phyloP scores from a whole-genome alignment of 2,329 filamentous ascomycete genomes.

The Diaporthe sp. region DNA sequence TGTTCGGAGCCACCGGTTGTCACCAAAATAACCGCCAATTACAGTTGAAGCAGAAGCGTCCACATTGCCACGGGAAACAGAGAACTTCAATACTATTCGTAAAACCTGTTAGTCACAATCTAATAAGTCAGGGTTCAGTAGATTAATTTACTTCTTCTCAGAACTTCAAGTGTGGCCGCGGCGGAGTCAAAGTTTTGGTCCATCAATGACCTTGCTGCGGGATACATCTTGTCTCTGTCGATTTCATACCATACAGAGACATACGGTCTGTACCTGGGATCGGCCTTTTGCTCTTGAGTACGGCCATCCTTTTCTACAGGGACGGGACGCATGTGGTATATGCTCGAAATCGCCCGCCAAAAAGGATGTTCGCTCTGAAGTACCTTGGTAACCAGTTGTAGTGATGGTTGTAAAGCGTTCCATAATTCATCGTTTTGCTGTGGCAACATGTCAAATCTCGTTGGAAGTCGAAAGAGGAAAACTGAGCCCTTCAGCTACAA shows the following conservation, averaged over 20 bases:
- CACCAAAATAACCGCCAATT: not conserved
- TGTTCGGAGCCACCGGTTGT: not conserved
- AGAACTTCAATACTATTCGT: not conserved
- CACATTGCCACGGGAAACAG: not conserved
- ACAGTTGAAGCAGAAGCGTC: not conserved
- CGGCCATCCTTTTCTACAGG: not conserved
- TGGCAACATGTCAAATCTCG: not conserved
- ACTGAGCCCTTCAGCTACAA: not conserved
- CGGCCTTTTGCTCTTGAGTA: not conserved
- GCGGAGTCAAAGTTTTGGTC: not conserved
- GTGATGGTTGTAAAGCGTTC: not conserved
- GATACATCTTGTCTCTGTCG: not conserved
- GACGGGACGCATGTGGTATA: not conserved
- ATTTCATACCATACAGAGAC: not conserved
- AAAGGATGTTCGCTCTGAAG: not conserved
- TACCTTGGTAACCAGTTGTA: not conserved
- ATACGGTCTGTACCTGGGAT: not conserved
- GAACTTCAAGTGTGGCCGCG: not conserved
- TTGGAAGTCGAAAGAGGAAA: too few species aligned
- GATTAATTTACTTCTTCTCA: not conserved
- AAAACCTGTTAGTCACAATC: not conserved
- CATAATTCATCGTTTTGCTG: slow-evolving; percentile 1
- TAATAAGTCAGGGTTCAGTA: not conserved
- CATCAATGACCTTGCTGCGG: not conserved
- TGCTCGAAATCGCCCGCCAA: not conserved